Percentiles rank a stretch among this genome's conserved stretches.
Conservation (phyloP, 2,329 filamentous ascomycete species). For the Cladophialophora chaetospira region DNA sequence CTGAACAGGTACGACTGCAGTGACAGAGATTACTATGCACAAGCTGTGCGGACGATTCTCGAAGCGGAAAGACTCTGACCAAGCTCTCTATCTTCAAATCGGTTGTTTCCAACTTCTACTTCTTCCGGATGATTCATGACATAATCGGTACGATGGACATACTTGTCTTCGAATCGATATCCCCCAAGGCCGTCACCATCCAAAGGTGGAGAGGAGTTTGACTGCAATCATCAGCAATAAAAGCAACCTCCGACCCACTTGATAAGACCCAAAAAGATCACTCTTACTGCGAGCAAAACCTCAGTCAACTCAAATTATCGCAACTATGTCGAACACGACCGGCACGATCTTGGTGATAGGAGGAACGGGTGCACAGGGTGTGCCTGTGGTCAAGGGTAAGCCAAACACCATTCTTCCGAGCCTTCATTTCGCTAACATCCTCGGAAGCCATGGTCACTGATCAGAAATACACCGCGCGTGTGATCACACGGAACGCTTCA, state of each 20-base stretch:
- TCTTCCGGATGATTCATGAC: neutral
- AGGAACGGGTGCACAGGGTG: conserved; percentile 55
- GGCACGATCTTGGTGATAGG: conserved; percentile 42
- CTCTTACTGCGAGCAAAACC: neutral
- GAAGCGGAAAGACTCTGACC: too few relatives aligned
- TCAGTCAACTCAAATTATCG: neutral
- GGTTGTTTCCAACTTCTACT: neutral
- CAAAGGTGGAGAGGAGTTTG: too few relatives aligned
- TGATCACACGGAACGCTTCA: conserved; percentile 51
- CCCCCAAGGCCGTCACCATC: neutral
- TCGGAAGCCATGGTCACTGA: conserved; percentile 5
- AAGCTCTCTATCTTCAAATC: too few relatives aligned
- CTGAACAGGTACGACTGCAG: too few relatives aligned
- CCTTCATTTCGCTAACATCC: neutral
- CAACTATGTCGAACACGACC: neutral
- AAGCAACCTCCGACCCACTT: neutral
- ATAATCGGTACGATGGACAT: neutral
- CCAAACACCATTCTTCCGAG: conserved; percentile 11
- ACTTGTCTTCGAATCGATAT: neutral
- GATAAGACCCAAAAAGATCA: neutral
- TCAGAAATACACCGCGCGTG: conserved; percentile 36
- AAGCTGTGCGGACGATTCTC: too few relatives aligned
- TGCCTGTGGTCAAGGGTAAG: conserved; percentile 48
- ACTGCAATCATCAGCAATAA: too few relatives aligned
- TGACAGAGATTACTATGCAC: too few relatives aligned